Conservation (phyloP, 2,329 filamentous ascomycete genomes). For the Sphaerulina populicola region DNA sequence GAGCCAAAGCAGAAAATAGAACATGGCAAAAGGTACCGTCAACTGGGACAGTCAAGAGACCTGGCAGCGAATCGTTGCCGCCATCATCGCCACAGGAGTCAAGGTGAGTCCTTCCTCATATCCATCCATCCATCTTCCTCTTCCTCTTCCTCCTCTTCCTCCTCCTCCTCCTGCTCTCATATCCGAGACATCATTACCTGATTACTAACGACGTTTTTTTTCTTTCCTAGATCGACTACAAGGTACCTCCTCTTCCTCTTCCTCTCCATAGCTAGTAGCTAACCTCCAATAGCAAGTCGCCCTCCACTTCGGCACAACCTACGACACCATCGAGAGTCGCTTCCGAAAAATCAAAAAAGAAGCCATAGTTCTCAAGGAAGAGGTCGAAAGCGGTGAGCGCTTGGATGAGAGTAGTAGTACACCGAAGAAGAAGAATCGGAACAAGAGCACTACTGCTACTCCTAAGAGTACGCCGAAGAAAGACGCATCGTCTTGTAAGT, state of each 20-base stretch:
- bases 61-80: conserved; percentile 36
- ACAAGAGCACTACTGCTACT: not conserved
- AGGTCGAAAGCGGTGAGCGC: conserved; percentile 21
- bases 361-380: conserved; percentile 30
- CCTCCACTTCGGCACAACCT: conserved; percentile 33
- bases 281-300: conserved; percentile 32
- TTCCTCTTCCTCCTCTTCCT: conserved; percentile 9
- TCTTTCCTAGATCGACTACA: conserved; percentile 38
- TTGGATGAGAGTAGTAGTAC: conserved; percentile 15
- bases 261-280: too few species aligned
- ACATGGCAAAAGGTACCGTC: conserved; percentile 15
- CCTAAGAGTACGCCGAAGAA: conserved; percentile 21
- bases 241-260: not conserved
- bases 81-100: conserved; percentile 33
- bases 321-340: conserved; percentile 40
- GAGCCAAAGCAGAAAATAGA: too few species aligned
- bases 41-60: conserved; percentile 34
- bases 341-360: conserved; percentile 41
- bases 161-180: not conserved
- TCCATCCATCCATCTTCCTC: too few species aligned
- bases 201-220: not conserved
- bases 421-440: conserved; percentile 18
- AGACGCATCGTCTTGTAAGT: conserved; percentile 17
- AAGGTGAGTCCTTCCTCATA: conserved; percentile 23
- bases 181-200: too few species aligned